Percentiles rank a stretch among this genome's conserved stretches.
Conservation (phyloP, 139 green algal genomes). For the Chlamydomonas schloesseri region DNA sequence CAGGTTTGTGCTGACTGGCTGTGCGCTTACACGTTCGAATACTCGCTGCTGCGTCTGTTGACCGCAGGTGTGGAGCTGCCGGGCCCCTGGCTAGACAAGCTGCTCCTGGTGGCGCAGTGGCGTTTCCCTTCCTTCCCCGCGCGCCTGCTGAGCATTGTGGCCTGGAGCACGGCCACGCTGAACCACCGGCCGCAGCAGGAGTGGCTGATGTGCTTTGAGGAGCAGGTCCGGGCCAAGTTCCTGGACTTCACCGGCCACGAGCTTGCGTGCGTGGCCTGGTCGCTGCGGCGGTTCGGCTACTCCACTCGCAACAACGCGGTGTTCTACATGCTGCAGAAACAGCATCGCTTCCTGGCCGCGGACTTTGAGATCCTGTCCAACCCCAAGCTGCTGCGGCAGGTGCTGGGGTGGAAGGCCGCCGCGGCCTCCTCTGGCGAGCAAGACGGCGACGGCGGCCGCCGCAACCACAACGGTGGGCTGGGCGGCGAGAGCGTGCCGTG, state of each 20-base stretch:
- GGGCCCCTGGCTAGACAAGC: conserved; percentile 53
- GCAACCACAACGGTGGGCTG: not conserved
- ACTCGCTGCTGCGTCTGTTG: too few species aligned
- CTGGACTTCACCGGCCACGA: conserved; percentile 59
- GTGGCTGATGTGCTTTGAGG: conserved; percentile 64
- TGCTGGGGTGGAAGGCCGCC: conserved; percentile 41
- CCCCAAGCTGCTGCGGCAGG: conserved; percentile 56
- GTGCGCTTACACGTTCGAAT: too few species aligned
- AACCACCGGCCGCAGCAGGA: conserved; percentile 53
- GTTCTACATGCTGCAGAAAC: conserved; percentile 61
- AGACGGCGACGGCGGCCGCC: not conserved
- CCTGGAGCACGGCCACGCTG: conserved; percentile 55
- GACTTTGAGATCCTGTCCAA: conserved; percentile 65
- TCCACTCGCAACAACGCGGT: conserved; percentile 53
- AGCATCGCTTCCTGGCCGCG: conserved; percentile 53
- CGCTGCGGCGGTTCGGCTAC: conserved; percentile 58
- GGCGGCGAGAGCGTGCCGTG: not conserved
- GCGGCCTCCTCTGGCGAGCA: not conserved
- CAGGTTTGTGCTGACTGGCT: too few species aligned
- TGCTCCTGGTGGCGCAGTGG: conserved; percentile 64
- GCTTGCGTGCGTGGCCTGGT: conserved; percentile 62
- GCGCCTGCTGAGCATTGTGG: conserved; percentile 58
- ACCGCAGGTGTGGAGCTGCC: conserved; percentile 52
- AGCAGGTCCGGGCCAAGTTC: conserved; percentile 65
- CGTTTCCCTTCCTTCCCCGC: conserved; percentile 61